These are phyloP conservation scores for Cornus florida DNA, from an alignment of 148 eudicot species.

Conservation along the genomic window DNA sequence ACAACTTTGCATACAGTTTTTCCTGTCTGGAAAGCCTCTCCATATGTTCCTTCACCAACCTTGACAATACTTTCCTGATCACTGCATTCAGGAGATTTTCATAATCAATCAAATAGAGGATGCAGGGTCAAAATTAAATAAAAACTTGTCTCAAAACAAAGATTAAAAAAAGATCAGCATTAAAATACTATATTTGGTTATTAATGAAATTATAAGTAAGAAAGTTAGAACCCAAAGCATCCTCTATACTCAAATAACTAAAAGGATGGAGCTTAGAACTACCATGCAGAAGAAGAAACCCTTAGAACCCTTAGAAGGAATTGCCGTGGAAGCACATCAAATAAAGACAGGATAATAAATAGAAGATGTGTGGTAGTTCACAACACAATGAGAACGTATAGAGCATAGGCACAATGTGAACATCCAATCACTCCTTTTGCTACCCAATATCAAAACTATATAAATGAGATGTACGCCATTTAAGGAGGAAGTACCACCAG, in stretches of 20 bases:
- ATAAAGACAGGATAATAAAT: background rate
- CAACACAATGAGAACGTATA: background rate
- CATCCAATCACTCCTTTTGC: background rate
- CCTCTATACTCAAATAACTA: background rate
- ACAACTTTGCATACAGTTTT: conserved; percentile 84
- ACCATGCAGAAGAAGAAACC: background rate
- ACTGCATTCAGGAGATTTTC: conserved; percentile 41
- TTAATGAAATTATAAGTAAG: background rate
- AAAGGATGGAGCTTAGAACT: background rate
- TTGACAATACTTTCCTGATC: conserved; percentile 58
- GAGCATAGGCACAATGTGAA: background rate
- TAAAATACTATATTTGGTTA: background rate
- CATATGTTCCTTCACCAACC: conserved; percentile 98
- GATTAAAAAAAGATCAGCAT: background rate
- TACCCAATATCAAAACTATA: background rate
- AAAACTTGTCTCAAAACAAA: background rate
- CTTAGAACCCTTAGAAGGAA: background rate
- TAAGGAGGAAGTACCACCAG: background rate
- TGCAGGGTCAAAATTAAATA: background rate
- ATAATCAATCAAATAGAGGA: conserved; percentile 14
- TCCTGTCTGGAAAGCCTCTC: conserved; percentile 88
- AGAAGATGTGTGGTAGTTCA: background rate
- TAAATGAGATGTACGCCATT: background rate
- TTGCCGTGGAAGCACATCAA: background rate
- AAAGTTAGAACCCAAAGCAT: background rate